phyloP scores from a whole-genome alignment of 1,284 basidiomycete genomes.

The Ceratobasidium sp. region DNA sequence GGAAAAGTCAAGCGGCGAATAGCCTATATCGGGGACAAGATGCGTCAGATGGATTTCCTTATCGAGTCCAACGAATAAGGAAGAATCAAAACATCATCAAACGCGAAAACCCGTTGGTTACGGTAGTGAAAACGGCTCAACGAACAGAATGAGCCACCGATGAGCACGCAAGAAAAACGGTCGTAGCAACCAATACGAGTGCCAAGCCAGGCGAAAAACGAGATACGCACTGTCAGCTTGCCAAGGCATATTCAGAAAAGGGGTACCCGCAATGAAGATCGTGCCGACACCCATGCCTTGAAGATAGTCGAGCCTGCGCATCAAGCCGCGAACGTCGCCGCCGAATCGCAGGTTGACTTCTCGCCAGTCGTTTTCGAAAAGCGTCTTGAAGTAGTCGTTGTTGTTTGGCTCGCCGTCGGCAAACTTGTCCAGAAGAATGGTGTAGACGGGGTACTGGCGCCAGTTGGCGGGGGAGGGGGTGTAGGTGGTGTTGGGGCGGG shows the following conservation, averaged over 20 bases:
- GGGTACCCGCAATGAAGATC: conserved; percentile 91
- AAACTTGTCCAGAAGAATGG: conserved; percentile 90
- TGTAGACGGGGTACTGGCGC: conserved; percentile 86
- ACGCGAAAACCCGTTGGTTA: conserved; percentile 39
- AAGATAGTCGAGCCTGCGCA: conserved; percentile 83
- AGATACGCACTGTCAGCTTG: conserved; percentile 85
- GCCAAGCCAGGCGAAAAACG: not conserved
- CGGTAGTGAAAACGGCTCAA: conserved; percentile 18
- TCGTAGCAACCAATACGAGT: not conserved
- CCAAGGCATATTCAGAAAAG: conserved; percentile 95
- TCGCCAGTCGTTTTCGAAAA: conserved; percentile 85
- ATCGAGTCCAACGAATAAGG: not conserved
- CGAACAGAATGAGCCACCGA: not conserved
- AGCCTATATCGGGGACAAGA: conserved; percentile 65
- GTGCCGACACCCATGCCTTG: conserved; percentile 86
- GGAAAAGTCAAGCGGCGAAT: conserved; percentile 90
- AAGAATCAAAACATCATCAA: conserved; percentile 22
- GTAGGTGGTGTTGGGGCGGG: conserved; percentile 74
- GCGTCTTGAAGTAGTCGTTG: conserved; percentile 86
- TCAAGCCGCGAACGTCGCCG: conserved; percentile 84
- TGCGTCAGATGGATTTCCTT: conserved; percentile 36
- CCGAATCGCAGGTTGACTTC: conserved; percentile 90
- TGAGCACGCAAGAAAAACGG: not conserved
- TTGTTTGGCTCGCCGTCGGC: conserved; percentile 91
- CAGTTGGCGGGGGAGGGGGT: conserved; percentile 86